A percentile compares a stretch with the other conserved stretches of the same genome.
Evolutionary conservation across 768 basidiomycete genomes (phyloP).

Genomic region (Crucibulum laeve): DNA sequence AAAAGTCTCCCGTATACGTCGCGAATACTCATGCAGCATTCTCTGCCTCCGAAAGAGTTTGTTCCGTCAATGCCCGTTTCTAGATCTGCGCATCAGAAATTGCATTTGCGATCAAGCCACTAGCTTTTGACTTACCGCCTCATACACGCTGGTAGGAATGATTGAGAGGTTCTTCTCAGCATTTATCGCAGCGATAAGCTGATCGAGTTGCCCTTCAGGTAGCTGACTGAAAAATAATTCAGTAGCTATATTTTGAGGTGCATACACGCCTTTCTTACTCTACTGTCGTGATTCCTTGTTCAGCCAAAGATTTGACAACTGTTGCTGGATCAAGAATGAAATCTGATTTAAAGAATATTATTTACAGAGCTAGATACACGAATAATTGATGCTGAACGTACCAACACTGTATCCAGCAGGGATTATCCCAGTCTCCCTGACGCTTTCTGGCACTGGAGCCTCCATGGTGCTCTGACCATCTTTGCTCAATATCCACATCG

Average conservation of each 20-base stretch:
- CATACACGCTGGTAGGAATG: not conserved
- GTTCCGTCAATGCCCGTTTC: no score
- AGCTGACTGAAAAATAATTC: not conserved
- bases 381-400: not conserved
- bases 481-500: not conserved
- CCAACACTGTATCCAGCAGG: not conserved
- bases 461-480: not conserved
- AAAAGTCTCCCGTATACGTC: no score
- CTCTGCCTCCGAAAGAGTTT: no score
- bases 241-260: not conserved
- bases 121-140: not conserved
- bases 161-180: not conserved
- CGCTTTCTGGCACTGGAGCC: not conserved
- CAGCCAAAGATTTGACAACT: not conserved
- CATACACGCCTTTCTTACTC: not conserved
- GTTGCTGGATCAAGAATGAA: not conserved
- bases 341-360: not conserved
- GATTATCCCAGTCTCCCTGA: not conserved
- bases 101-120: no score
- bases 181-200: not conserved
- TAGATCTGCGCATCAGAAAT: no score
- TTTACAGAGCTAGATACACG: not conserved
- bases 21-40: no score
- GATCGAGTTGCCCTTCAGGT: not conserved
- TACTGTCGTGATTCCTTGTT: not conserved